Base-by-base conservation (phyloP, 441 rosid genomes). In the Sinapis alba region DNA sequence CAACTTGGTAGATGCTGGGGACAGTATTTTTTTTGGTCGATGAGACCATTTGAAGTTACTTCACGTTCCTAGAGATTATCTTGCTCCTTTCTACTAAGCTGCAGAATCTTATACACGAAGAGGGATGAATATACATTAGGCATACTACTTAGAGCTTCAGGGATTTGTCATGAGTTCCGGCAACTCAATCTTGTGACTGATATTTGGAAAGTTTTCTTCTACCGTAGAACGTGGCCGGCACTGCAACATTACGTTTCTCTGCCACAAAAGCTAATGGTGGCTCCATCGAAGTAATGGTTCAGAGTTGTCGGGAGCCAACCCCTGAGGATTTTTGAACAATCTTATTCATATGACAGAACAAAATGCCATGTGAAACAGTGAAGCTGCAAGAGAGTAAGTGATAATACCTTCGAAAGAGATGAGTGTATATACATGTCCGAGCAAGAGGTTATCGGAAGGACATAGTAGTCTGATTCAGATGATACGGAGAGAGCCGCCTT, bases 401-500 rank as follows among this genome's bases (percentile, higher is more conserved):
- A 51, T 51, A 12, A 36, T 51, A 76, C 71, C 75, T 43, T 62
- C n/a, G 11, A 65, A 62, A 19, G 75, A 54, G 59, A 76, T 62
- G 75, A 76, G 79, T 3, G 76, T 65, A 24, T 77, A 77, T 27
- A 71, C 80, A 71, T 77, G 80, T 18, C 80, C 72, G 62, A 71
- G 72, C 57, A 58, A 71, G 68, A 77, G 76, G 26, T 18, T 47
- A 50, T 77, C 76, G 4, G 57, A 65, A 58, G 80, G 80, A 50
- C 72, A 64, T 1, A 77, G 76, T 20, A 45, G 18, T n/a, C 15
- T 45, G 19, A 45, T 15, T 45, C 8, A 8, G 51, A 13, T 45
- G 51, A 45, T 15, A 8, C 18, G 7, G 51, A 45, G 8, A 45
- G 51, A 45, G 19, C 8, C 19, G 2, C 19, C 7, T 5, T n/a